A percentile compares a stretch with the other conserved stretches of the same genome.
Conservation (phyloP, 2,329 filamentous ascomycete genomes). For the Xylariaceae sp. region DNA sequence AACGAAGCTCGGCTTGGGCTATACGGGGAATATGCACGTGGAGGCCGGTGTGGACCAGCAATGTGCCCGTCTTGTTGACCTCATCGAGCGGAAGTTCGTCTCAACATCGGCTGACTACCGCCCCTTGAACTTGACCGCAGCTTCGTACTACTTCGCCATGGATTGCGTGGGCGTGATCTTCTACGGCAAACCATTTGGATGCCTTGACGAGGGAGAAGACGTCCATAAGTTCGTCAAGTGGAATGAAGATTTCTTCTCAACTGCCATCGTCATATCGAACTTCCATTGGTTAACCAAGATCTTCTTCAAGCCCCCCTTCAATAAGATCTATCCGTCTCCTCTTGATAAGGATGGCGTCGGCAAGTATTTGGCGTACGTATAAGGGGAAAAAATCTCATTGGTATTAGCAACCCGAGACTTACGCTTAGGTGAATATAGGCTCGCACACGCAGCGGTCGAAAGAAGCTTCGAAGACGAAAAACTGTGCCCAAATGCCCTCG, state of each 20-base stretch:
- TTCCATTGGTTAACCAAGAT: slow-evolving; percentile 29
- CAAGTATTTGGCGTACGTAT: slow-evolving; percentile 23
- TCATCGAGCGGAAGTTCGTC: slow-evolving; percentile 44
- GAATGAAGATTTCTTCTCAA: slow-evolving; percentile 34
- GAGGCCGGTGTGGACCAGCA: slow-evolving; percentile 21
- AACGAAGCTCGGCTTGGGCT: slow-evolving; percentile 21
- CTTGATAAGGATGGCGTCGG: slow-evolving; percentile 19
- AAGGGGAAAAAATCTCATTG: too few relatives aligned
- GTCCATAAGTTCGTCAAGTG: slow-evolving; percentile 38
- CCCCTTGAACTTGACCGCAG: slow-evolving; percentile 42
- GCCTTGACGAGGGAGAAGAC: slow-evolving; percentile 45
- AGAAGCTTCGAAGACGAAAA: slow-evolving; percentile 5
- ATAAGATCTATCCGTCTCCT: slow-evolving; percentile 19
- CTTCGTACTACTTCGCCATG: slow-evolving; percentile 46
- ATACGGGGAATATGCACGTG: slow-evolving; percentile 8
- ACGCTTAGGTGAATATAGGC: slow-evolving; percentile 1
- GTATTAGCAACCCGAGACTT: too few relatives aligned
- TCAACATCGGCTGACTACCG: slow-evolving; percentile 28
- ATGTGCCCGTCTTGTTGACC: slow-evolving; percentile 34
- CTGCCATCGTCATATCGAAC: slow-evolving; percentile 28
- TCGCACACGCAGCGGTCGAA: slow-evolving; percentile 12
- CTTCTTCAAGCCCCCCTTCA: slow-evolving; percentile 22
- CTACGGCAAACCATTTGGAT: slow-evolving; percentile 45
- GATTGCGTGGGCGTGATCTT: slow-evolving; percentile 49
- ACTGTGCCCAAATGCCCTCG: slow-evolving; percentile 6